Conservation (phyloP, 2,329 filamentous ascomycete genomes). For the Trematosphaeria pertusa region DNA sequence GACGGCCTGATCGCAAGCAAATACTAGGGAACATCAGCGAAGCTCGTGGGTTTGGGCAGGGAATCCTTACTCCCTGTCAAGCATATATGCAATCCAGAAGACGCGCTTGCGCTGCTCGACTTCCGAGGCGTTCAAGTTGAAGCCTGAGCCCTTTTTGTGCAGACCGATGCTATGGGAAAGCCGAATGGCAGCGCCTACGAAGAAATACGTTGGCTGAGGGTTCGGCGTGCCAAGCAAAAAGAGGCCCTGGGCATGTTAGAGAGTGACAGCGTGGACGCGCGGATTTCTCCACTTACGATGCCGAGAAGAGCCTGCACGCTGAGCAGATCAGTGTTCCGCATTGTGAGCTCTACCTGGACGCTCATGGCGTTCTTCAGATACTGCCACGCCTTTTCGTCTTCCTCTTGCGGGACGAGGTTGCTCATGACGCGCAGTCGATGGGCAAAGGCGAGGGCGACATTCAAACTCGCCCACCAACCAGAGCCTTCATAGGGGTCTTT, state of each 20-base stretch:
- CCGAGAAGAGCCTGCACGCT: constrained; percentile 94
- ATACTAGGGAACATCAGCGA: constrained; percentile 55
- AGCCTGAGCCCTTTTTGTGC: constrained; percentile 90
- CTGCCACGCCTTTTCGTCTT: constrained; percentile 93
- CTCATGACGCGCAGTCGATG: constrained; percentile 94
- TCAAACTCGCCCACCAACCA: constrained; percentile 98
- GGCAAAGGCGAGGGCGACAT: constrained; percentile 90
- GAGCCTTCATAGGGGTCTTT: constrained; percentile 91
- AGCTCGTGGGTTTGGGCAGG: neutral
- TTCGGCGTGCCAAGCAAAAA: constrained; percentile 98
- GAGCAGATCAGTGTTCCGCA: constrained; percentile 93
- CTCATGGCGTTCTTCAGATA: constrained; percentile 97
- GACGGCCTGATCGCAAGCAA: constrained; percentile 73
- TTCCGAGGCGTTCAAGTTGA: constrained; percentile 91
- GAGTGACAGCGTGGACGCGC: constrained; percentile 7
- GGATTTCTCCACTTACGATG: constrained; percentile 63
- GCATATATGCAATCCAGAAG: constrained; percentile 78
- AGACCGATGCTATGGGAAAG: constrained; percentile 93
- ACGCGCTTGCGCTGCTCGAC: constrained; percentile 86
- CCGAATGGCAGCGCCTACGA: constrained; percentile 88
- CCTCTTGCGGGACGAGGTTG: constrained; percentile 86
- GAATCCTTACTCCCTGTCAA: constrained; percentile 69
- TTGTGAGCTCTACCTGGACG: constrained; percentile 88
- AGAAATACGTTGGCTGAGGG: constrained; percentile 89
- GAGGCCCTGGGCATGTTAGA: constrained; percentile 62